Evolutionary conservation across 2,329 filamentous ascomycete species (phyloP).

Genomic region (Epichloe coenophiala): DNA sequence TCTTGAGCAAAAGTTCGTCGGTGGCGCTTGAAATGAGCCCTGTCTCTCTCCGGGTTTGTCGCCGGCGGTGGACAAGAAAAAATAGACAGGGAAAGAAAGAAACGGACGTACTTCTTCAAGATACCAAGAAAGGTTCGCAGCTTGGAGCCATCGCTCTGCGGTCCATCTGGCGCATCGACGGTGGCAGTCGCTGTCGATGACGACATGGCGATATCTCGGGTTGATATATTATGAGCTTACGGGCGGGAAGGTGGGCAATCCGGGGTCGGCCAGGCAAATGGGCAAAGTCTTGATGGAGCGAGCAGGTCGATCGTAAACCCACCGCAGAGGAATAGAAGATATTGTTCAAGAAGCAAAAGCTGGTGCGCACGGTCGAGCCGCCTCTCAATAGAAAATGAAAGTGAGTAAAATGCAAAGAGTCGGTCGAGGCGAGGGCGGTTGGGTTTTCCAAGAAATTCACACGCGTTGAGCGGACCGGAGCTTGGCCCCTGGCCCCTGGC

Average conservation of each 20-base stretch:
- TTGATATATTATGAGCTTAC: not conserved
- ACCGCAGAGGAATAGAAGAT: not conserved
- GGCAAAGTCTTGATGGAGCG: not conserved
- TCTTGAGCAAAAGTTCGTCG: not conserved
- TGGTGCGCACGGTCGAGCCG: not conserved
- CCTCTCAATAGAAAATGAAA: not conserved
- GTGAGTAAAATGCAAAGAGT: not conserved
- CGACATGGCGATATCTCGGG: constrained; percentile 19
- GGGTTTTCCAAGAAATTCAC: not conserved
- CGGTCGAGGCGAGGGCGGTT: not conserved
- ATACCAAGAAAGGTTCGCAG: constrained; percentile 80
- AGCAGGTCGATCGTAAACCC: not conserved
- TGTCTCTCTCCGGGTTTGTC: constrained; percentile 1
- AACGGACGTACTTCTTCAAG: constrained; percentile 59
- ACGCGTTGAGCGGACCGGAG: not conserved
- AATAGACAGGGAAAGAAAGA: not conserved
- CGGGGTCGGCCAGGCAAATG: not conserved
- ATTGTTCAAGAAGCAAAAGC: not conserved
- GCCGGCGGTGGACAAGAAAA: not conserved
- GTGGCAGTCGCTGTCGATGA: constrained; percentile 21
- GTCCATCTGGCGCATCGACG: constrained; percentile 27
- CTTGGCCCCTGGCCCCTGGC: not conserved
- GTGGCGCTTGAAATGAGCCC: not conserved
- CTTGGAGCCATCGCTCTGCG: constrained; percentile 70
- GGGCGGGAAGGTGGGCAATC: not conserved